Evolutionary conservation across 1,284 basidiomycete species (phyloP), one percentile per base, ranked within the genome.

Genomic region (Sporisorium iseilematis-ciliati): DNA sequence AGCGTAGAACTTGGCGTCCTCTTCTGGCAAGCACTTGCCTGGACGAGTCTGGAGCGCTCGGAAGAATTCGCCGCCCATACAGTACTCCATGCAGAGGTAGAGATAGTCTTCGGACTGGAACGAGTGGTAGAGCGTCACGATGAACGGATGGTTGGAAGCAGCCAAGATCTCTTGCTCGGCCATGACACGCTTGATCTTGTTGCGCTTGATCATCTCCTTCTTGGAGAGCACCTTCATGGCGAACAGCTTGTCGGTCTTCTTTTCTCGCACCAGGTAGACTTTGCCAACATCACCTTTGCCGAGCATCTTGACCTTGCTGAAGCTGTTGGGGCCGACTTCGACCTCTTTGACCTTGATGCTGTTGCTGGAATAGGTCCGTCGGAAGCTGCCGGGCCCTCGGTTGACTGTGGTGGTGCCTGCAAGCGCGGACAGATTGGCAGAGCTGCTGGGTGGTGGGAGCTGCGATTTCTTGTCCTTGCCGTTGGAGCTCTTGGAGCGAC

Each of bases 31-130:
- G 86, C 97, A 98, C 85, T 96, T 98, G 49, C 94, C 95, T 3
- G 96, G 97, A 66, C 94, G 89, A 48, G 93, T 94, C 58, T 84
- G 83, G 8, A 84, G 64, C 11, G 96, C 95, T 35, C 97, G 91
- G 89, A 99, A 99, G 88, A 99, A 99, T 85, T 99, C 96, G 68
- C 96, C 96, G 45, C 96, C 96, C 92, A 97, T 96, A 87, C 97
- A 99, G 87, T 98, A 99, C 57, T 84, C 83, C 82, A 85, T 83
- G 63, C 82, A 84, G 35, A 85, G 78, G 52, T 83, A 85, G 49
- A 85, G 77, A 64, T 84, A 83, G 62, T 84, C 82, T 26, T 77
- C 71, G 50, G 81, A 78, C 75, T 85, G 83, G 81, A 85, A 85
- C 4, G 82, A 82, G 65, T 83, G 82, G 65, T 84, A 83, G 16